Conservation (phyloP, 257 asterid genomes). For the Phtheirospermum japonicum region DNA sequence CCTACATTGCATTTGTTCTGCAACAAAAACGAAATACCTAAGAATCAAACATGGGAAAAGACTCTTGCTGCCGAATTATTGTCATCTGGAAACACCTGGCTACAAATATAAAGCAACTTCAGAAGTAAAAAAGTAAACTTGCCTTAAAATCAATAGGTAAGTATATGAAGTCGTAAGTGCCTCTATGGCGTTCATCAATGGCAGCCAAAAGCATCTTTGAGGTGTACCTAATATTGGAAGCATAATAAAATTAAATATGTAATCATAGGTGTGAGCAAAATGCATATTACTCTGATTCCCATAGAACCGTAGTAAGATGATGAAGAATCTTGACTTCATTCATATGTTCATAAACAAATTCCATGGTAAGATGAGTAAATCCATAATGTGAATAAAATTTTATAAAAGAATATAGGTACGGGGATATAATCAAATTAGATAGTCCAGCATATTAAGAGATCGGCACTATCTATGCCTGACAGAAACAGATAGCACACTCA, state of each 20-base stretch:
- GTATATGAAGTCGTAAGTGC: conserved; percentile 95
- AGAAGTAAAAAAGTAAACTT: conserved; percentile 30
- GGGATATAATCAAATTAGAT: not conserved
- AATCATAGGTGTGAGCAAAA: conserved; percentile 19
- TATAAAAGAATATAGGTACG: not conserved
- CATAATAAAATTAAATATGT: conserved; percentile 9
- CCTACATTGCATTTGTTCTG: conserved; percentile 99
- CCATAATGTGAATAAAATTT: not conserved
- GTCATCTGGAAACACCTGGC: not conserved
- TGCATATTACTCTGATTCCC: conserved; percentile 10
- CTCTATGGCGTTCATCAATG: conserved; percentile 92
- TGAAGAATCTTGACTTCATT: not conserved
- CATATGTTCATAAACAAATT: not conserved
- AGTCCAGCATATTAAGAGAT: not conserved
- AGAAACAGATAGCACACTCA: not conserved
- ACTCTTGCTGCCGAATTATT: conserved; percentile 3
- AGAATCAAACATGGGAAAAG: conserved; percentile 25
- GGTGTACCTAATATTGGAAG: conserved; percentile 65
- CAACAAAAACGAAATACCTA: conserved; percentile 32
- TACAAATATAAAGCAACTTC: not conserved
- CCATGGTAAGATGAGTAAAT: not conserved
- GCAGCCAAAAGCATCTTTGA: conserved; percentile 99
- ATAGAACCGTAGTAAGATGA: not conserved
- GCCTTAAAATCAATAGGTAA: conserved; percentile 96
- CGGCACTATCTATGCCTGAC: conserved; percentile 2